Base-by-base conservation (phyloP, 176 grass and related monocot genomes). In the Puya raimondii region DNA sequence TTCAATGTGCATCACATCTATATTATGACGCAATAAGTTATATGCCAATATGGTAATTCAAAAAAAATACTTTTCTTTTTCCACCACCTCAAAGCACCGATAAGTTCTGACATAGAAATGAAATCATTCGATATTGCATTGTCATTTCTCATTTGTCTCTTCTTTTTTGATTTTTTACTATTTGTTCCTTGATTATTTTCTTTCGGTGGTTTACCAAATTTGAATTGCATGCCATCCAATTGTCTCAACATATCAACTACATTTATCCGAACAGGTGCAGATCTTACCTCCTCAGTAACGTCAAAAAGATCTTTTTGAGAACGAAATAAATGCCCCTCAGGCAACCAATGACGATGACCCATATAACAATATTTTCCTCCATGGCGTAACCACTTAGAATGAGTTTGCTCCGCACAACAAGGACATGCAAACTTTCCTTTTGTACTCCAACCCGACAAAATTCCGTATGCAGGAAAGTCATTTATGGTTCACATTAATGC, bases 371-470 rank as follows among this genome's bases (percentile, higher is more conserved):
- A 23, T 42, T 68, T 80, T 20, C 20, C 25, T 2, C 51, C 3
- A 53, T 53, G 0, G 1, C 66, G 0, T n/a, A 81, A 26, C 23
- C 54, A 49, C 33, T 65, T 16, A 74, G 11, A 48, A 61, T 68
- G 25, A 69, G 23, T 23, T 23, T 23, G 23, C 23, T 1, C 23
- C 23, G 23, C 49, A 3, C 61, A 81, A 69, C 20, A 20, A 4
- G 51, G 18, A 23, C 66, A 82, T 64, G 54, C 73, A 67, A 65
- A 50, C 4, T 63, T 56, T 3, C 79, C 50, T 69, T 74, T 81
- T 11, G 71, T 70, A 16, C 50, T 74, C 12, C 42, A 20, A 11
- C 79, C 71, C 11, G 53, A 81, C 4, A 67, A 11, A 9, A 25
- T 48, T 0, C 23, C 51, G 18, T 68, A 68, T 23, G 70, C 15